A percentile compares a stretch with the other conserved stretches of the same genome.
These are phyloP conservation scores for Kwoniella europaea DNA, from an alignment of 768 basidiomycete genomes.

Conservation along the genomic window DNA sequence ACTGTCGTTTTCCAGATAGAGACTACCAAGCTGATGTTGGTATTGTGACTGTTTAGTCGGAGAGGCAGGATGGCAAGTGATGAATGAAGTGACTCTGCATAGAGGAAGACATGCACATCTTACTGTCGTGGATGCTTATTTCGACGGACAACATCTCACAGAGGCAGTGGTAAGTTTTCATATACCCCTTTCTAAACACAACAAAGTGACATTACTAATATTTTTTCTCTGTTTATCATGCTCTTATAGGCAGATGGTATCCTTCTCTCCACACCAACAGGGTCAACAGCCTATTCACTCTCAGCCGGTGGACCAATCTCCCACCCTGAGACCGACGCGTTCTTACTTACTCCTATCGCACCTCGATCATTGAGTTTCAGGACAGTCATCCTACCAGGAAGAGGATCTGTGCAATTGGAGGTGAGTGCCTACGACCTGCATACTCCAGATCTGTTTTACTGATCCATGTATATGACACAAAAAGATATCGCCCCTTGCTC, in stretches of 20 bases:
- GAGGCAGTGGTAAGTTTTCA: slow-evolving; percentile 80
- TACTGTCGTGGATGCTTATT: slow-evolving; percentile 89
- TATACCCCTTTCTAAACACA: too few species aligned
- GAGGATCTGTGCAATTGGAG: slow-evolving; percentile 56
- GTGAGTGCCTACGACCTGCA: slow-evolving; percentile 41
- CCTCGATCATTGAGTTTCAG: slow-evolving; percentile 90
- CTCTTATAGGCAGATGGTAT: slow-evolving; percentile 79
- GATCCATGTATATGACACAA: not conserved
- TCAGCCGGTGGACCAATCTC: slow-evolving; percentile 96
- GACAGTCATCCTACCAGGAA: slow-evolving; percentile 80
- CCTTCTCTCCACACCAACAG: slow-evolving; percentile 93
- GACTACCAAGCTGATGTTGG: slow-evolving; percentile 1
- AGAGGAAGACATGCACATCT: slow-evolving; percentile 88
- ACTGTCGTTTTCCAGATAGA: not conserved
- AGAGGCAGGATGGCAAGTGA: slow-evolving; percentile 83
- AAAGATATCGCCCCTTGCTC: slow-evolving; percentile 81
- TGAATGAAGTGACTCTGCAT: slow-evolving; percentile 95
- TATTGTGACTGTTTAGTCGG: slow-evolving; percentile 29
- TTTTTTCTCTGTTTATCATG: not conserved
- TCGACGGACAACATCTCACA: slow-evolving; percentile 91
- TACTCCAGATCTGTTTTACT: not conserved
- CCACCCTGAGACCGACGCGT: slow-evolving; percentile 84
- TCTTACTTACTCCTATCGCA: slow-evolving; percentile 94
- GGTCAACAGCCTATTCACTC: slow-evolving; percentile 93
- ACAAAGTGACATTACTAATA: too few species aligned